Percentiles rank a stretch among this genome's conserved stretches.
Evolutionary conservation across 164 flowering plant genomes (phyloP).

Genomic region (Berberis thunbergii): DNA sequence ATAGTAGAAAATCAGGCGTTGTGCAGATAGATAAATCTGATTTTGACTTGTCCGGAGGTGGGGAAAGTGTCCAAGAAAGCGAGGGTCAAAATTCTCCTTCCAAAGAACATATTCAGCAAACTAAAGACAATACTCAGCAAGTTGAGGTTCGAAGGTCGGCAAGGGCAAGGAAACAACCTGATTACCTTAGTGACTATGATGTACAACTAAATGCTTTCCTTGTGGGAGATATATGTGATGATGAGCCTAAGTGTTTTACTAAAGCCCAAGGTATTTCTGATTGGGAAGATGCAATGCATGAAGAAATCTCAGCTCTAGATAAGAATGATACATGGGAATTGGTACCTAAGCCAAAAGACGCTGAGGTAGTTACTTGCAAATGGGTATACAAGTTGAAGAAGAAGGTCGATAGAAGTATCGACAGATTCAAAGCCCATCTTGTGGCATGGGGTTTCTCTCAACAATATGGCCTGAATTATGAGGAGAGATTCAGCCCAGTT

Average conservation of each 20-base stretch:
- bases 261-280: neutral
- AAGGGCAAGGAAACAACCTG: slow-evolving; percentile 8
- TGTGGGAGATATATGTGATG: neutral
- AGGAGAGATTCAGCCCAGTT: slow-evolving; percentile 6
- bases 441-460: slow-evolving; percentile 5
- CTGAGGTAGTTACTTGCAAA: neutral
- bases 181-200: slow-evolving; percentile 9
- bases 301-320: neutral
- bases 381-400: slow-evolving; percentile 7
- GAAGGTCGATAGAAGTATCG: neutral
- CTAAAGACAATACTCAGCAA: no score
- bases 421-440: slow-evolving; percentile 3
- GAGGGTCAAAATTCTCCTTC: no score
- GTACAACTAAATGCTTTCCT: neutral
- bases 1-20: no score
- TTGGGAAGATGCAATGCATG: neutral
- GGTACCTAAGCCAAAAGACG: slow-evolving; percentile 2
- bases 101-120: no score
- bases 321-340: slow-evolving; percentile 1
- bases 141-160: slow-evolving; percentile 1
- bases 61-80: no score
- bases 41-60: no score
- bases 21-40: no score
- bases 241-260: neutral
- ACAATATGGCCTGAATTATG: slow-evolving; percentile 3